Conservation (phyloP, 257 asterid genomes). For the Forsythia viridissima region DNA sequence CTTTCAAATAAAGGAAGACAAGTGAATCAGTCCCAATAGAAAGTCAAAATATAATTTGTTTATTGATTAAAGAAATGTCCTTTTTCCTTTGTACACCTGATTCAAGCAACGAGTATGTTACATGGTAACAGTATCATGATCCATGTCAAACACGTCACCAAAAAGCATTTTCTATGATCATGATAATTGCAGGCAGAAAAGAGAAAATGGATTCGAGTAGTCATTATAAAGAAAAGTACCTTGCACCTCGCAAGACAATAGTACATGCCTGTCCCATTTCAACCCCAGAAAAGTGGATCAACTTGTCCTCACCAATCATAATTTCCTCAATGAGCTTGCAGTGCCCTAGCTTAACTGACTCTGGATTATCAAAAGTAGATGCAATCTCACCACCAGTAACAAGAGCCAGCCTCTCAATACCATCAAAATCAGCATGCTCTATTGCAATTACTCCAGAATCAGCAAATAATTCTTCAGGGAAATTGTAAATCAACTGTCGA, state of each 20-base stretch:
- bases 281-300: constrained; percentile 96
- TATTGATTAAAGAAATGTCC: background rate
- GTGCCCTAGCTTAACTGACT: constrained; percentile 91
- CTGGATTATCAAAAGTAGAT: constrained; percentile 94
- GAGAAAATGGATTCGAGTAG: background rate
- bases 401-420: constrained; percentile 86
- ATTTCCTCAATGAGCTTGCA: constrained; percentile 95
- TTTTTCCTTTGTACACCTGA: background rate
- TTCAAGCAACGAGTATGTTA: background rate
- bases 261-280: constrained; percentile 98
- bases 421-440: constrained; percentile 98
- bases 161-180: background rate
- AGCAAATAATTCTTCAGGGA: constrained; percentile 95
- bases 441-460: constrained; percentile 95
- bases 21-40: background rate
- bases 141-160: background rate
- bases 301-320: constrained; percentile 97
- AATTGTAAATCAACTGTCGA: constrained; percentile 91
- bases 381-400: constrained; percentile 97
- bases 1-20: background rate
- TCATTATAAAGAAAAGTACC: constrained; percentile 37
- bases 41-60: background rate
- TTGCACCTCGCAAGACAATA: constrained; percentile 89
- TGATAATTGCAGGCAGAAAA: background rate
- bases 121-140: background rate